Base-by-base conservation (phyloP, 768 basidiomycete genomes). In the Tylopilus felleus region DNA sequence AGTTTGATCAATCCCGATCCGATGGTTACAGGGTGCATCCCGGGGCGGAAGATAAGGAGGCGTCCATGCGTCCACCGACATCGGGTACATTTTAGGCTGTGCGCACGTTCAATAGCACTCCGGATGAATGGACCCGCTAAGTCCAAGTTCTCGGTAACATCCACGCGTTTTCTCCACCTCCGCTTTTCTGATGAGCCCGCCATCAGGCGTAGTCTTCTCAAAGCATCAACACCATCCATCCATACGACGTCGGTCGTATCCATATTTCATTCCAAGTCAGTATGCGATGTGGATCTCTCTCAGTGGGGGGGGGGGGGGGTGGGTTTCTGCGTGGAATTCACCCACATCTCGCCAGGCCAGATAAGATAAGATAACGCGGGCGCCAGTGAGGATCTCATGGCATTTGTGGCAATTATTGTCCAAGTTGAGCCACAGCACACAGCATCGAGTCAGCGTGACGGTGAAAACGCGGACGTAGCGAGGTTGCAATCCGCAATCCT, bases 351-450 rank as follows among this genome's bases (percentile, higher is more conserved):
- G 47, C 43, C 2, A 19, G 12, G 13, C 6, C 25, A 46, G 65
- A 68, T 68, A 58, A 63, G 66, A 68, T 66, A 54, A 65, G 55
- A 56, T 61, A 40, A n/a, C 33, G 17, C 33, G 31, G 49, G 38
- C 38, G 42, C 31, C 44, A 33, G 22, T 16, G 49, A 25, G 49
- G 33, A 58, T 47, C 49, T 38, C 29, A 36, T 55, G 38, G 21
- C 21, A 47, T 16, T n/a, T 27, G 52, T 52, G 63, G 51, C 14
- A 54, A 56, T 27, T 28, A 4, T 35, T 51, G 48, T 28, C 51
- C 53, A 44, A 47, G 47, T 50, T 44, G 41, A 48, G 54, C 25
- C 43, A 33, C 48, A 19, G 46, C 33, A 27, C 64, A 62, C 64
- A 67, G 65, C 65, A 61, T 49, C 56, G 29, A 29, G 5, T 29